Evolutionary conservation across 1,284 basidiomycete genomes (phyloP).

Genomic region (Malassezia slooffiae): DNA sequence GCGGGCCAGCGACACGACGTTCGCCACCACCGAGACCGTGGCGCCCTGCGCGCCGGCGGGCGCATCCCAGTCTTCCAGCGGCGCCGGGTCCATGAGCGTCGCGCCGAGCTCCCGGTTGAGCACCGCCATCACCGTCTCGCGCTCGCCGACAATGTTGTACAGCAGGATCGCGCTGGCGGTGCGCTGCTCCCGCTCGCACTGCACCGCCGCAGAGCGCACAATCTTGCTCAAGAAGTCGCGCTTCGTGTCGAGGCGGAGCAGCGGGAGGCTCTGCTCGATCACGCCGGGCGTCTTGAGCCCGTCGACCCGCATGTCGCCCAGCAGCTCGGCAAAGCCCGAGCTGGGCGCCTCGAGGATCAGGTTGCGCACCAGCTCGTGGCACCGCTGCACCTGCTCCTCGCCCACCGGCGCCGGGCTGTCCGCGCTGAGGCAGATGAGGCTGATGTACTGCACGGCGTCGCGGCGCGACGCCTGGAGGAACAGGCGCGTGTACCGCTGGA

Average conservation of each 20-base stretch:
- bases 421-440: conserved; percentile 65
- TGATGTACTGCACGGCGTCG: conserved; percentile 89
- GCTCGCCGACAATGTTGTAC: conserved; percentile 88
- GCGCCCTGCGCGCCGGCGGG: conserved; percentile 15
- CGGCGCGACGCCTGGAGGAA: conserved; percentile 84
- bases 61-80: not conserved
- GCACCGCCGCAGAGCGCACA: conserved; percentile 65
- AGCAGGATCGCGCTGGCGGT: conserved; percentile 84
- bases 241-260: conserved; percentile 64
- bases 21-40: conserved; percentile 56
- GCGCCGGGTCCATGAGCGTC: conserved; percentile 35
- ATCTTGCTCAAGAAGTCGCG: conserved; percentile 71
- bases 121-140: conserved; percentile 73
- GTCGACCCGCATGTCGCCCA: conserved; percentile 79
- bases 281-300: conserved; percentile 76
- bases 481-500: conserved; percentile 83
- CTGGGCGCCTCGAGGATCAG: conserved; percentile 73
- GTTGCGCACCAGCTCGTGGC: conserved; percentile 75
- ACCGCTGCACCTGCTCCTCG: conserved; percentile 68
- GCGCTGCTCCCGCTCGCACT: conserved; percentile 59
- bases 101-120: conserved; percentile 82
- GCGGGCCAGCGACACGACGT: conserved; percentile 65
- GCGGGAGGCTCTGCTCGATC: conserved; percentile 68
- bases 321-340: conserved; percentile 63
- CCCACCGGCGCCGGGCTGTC: conserved; percentile 59